Evolutionary conservation across 179 eudicot genomes (phyloP).

Genomic region (Spinacia oleracea): DNA sequence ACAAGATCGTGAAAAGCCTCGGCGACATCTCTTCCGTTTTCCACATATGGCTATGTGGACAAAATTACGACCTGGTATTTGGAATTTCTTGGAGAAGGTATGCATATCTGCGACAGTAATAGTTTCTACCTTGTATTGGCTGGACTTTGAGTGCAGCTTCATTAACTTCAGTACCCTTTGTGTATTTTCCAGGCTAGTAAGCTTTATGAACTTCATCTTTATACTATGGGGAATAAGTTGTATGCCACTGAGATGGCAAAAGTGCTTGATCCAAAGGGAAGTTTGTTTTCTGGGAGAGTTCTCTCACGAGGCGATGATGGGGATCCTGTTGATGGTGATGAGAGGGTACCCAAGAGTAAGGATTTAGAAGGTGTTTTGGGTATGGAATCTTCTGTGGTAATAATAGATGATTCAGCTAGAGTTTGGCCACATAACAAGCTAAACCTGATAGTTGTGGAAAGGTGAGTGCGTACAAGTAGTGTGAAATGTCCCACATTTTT

Average conservation of each 20-base stretch:
- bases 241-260: constrained; percentile 99
- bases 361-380: constrained; percentile 99
- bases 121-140: neutral
- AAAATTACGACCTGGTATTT: constrained; percentile 92
- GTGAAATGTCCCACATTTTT: neutral
- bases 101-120: neutral
- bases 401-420: constrained; percentile 93
- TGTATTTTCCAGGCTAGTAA: constrained; percentile 74
- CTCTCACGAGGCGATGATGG: constrained; percentile 93
- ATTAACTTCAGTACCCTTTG: constrained; percentile 8
- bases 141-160: neutral
- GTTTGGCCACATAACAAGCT: constrained; percentile 99
- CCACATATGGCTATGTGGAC: constrained; percentile 99
- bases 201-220: constrained; percentile 87
- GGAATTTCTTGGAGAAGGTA: constrained; percentile 99
- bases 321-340: constrained; percentile 79
- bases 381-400: constrained; percentile 93
- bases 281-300: constrained; percentile 91
- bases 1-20: constrained; percentile 83
- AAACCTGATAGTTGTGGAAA: constrained; percentile 91
- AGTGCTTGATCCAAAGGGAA: constrained; percentile 96
- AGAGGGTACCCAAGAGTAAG: constrained; percentile 84
- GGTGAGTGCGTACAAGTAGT: constrained; percentile 44
- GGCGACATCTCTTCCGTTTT: constrained; percentile 86
- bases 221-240: constrained; percentile 96